These are phyloP conservation scores for Berkeleyomyces rouxiae DNA, from an alignment of 2,329 filamentous ascomycete species.

Conservation along the genomic window DNA sequence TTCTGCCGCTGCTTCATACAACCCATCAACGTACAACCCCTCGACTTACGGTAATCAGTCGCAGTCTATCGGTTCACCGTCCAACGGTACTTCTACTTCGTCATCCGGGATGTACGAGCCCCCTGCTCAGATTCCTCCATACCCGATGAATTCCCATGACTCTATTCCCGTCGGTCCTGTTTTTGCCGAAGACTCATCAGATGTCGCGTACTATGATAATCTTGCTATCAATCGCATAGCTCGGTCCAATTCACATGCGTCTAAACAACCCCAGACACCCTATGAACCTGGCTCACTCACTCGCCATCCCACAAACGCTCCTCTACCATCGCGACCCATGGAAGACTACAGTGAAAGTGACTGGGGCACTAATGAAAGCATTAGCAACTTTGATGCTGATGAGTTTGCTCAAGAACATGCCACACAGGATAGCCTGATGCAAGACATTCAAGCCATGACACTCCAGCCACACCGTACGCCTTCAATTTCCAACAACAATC, in stretches of 20 bases:
- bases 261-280: conserved; percentile 23
- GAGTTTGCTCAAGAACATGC: conserved; percentile 24
- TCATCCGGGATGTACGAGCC: not conserved
- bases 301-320: conserved; percentile 39
- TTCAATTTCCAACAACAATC: conserved; percentile 28
- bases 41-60: not conserved
- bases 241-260: conserved; percentile 34
- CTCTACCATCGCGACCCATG: conserved; percentile 37
- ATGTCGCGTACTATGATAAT: conserved; percentile 4
- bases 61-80: conserved; percentile 7
- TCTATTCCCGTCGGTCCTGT: conserved; percentile 32
- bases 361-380: conserved; percentile 25
- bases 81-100: not conserved
- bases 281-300: conserved; percentile 24
- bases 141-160: not conserved
- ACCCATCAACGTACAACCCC: not conserved
- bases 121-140: not conserved
- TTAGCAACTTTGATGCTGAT: conserved; percentile 16
- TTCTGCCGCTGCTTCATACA: conserved; percentile 3
- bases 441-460: conserved; percentile 33
- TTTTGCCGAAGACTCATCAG: conserved; percentile 28
- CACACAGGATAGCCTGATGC: conserved; percentile 37
- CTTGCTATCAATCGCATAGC: conserved; percentile 27
- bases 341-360: conserved; percentile 26
- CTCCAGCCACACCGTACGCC: conserved; percentile 22